Evolutionary conservation across 1,284 basidiomycete genomes (phyloP), one percentile per base, ranked within the genome.

Genomic region (Ceraceosorus guamensis): DNA sequence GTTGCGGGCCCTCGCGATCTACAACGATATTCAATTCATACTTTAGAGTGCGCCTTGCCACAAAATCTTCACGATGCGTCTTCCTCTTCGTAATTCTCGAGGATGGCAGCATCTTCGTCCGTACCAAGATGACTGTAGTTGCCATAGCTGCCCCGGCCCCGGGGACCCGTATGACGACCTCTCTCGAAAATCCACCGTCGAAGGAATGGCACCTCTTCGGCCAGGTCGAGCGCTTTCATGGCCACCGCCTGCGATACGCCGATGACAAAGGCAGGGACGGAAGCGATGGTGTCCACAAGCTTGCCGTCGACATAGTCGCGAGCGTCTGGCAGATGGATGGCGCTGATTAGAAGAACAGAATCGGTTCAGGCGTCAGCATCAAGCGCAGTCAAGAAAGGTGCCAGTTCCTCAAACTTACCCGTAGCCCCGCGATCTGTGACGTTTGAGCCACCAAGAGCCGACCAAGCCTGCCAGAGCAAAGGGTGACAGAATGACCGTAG

Each of bases 311-410:
- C 66, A 71, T 70, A 66, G 50, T 43, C 55, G 53, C 43, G 53
- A 55, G 57, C 77, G 68, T 63, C 64, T 5, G 62, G 65, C n/a
- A 65, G 48, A 3, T 62, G 53, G 32, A 62, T 68, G 10, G 62
- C 14, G 39, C 53, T 55, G 39, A 24, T 5, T 3, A 35, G 10
- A 8, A 0, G 10, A 35, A 37, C 33, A 34, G n/a, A 24, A 24
- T 24, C 24, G 24, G 24, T 24, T 24, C 41, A 16, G 13, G 2
- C 41, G 16, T 43, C 81, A 91, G 96, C 79, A 95, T 91, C 70
- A 90, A 90, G 59, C 16, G 37, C 51, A 32, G 32, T 39, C n/a
- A 43, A 30, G 46, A 48, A 30, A 43, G 44, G 44, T 24, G 24
- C 24, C 24, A 24, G 3, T 24, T 24, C 24, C 24, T 24, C 24